Base-by-base conservation (phyloP, 139 green algal species). In the Desmodesmus armatus region DNA sequence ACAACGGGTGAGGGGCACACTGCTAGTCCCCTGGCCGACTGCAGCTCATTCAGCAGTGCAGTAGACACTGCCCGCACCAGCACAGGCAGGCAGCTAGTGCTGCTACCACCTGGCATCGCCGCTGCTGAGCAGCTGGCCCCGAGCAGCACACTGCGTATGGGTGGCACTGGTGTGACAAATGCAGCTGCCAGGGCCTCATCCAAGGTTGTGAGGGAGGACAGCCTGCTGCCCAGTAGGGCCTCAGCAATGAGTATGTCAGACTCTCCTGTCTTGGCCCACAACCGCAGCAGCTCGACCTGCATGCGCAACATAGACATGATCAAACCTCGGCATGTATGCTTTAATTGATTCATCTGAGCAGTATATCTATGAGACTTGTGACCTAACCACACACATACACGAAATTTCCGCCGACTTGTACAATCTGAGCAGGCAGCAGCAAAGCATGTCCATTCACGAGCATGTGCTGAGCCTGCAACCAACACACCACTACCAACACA, bases 161-260 rank as follows among this genome's bases (percentile, higher is more conserved):
- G 84, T 41, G 91, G 76, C 3, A 13, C 5, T 43, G 35, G 35
- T 31, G 13, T 27, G 84, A 47, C 78, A 2, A 74, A 49, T 31
- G 77, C 77, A 41, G 77, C 58, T 40, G 77, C 60, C 37, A 84
- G 60, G 7, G 77, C 87, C 23, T 86, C 88, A 9, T 55, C 80
- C 41, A 96, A 87, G 37, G 89, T 87, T 67, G 93, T 88, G 5
- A 81, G 63, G 13, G 92, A 88, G 27, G 33, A 44, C 51, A 96
- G 87, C 15, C 87, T 43, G 47, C 77, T 80, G 31, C 94, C 94
- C 15, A 88, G 82, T 78, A 97, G 88, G 3, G 91, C 89, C 85
- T 96, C 91, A 25, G 88, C 91, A 37, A 97, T 89, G 35, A 89
- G 85, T 29, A 97, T 71, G 82, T 96, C 94, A 29, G 87, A 89